These are phyloP conservation scores for Coprinopsis cinerea DNA, from an alignment of 768 basidiomycete species.

Conservation along the genomic window DNA sequence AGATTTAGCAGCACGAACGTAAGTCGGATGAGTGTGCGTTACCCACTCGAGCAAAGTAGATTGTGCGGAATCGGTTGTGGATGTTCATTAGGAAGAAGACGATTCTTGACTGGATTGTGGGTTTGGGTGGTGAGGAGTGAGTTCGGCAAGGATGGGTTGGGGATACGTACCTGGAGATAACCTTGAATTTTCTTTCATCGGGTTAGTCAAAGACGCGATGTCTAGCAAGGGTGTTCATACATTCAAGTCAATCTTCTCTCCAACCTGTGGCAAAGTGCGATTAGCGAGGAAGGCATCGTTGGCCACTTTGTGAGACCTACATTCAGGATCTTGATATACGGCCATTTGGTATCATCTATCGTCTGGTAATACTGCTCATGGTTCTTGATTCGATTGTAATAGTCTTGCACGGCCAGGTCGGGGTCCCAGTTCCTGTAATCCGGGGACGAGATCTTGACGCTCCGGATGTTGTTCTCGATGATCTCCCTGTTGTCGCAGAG, in stretches of 20 bases:
- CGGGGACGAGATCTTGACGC: constrained; percentile 96
- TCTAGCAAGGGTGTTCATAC: constrained; percentile 43
- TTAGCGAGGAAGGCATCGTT: constrained; percentile 11
- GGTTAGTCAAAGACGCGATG: background rate
- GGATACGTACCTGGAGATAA: constrained; percentile 64
- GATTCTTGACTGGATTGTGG: constrained; percentile 66
- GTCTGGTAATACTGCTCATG: constrained; percentile 89
- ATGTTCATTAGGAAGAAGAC: constrained; percentile 99
- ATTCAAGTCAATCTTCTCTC: constrained; percentile 94
- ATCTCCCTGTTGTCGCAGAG: constrained; percentile 89
- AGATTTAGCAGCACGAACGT: no score
- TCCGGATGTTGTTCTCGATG: constrained; percentile 90
- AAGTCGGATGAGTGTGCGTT: background rate
- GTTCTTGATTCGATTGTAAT: constrained; percentile 80
- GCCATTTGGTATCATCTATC: constrained; percentile 86
- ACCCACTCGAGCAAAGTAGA: constrained; percentile 92
- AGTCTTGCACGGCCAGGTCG: constrained; percentile 87
- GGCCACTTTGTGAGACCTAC: constrained; percentile 41
- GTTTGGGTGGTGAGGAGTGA: constrained; percentile 11
- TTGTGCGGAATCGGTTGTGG: constrained; percentile 86
- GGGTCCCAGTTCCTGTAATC: constrained; percentile 95
- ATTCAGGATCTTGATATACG: constrained; percentile 92
- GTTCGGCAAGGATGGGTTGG: background rate
- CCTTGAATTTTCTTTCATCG: constrained; percentile 68
- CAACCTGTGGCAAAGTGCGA: constrained; percentile 48